phyloP scores from a whole-genome alignment of 106 monocot species.

The Chionographis japonica region DNA sequence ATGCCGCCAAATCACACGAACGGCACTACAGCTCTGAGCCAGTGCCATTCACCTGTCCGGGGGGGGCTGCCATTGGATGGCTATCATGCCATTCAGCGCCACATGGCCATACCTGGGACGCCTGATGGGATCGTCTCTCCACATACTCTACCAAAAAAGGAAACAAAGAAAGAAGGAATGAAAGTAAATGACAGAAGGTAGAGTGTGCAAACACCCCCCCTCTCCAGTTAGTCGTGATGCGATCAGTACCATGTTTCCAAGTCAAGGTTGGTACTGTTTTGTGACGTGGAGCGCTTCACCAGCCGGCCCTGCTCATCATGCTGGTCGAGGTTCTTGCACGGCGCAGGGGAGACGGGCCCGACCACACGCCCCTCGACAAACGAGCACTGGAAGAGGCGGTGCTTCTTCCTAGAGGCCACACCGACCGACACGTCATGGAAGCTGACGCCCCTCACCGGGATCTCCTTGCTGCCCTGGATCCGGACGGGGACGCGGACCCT shows the following conservation, averaged over 20 bases:
- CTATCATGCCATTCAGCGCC: no score
- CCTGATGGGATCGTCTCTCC: no score
- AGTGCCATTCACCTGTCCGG: no score
- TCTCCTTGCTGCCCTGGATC: conserved; percentile 58
- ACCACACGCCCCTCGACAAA: conserved; percentile 60
- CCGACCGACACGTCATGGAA: conserved; percentile 64
- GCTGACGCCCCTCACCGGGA: conserved; percentile 52
- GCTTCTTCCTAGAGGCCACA: conserved; percentile 46
- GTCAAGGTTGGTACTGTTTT: conserved; percentile 47
- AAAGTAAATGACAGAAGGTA: no score
- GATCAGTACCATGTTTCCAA: background rate
- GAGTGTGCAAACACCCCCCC: no score
- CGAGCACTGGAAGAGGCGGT: conserved; percentile 71
- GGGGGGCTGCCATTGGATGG: no score
- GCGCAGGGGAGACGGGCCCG: conserved; percentile 60
- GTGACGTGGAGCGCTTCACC: conserved; percentile 22
- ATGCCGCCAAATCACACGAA: no score
- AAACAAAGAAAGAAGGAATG: no score
- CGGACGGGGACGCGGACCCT: conserved; percentile 64
- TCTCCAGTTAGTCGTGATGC: no score
- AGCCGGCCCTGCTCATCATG: conserved; percentile 46
- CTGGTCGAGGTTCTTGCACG: conserved; percentile 58
- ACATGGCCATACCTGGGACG: no score
- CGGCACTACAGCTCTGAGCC: no score
- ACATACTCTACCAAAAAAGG: no score